These are phyloP conservation scores for Magnusiomyces magnusii DNA, from an alignment of 1,139 yeast species.

Conservation along the genomic window DNA sequence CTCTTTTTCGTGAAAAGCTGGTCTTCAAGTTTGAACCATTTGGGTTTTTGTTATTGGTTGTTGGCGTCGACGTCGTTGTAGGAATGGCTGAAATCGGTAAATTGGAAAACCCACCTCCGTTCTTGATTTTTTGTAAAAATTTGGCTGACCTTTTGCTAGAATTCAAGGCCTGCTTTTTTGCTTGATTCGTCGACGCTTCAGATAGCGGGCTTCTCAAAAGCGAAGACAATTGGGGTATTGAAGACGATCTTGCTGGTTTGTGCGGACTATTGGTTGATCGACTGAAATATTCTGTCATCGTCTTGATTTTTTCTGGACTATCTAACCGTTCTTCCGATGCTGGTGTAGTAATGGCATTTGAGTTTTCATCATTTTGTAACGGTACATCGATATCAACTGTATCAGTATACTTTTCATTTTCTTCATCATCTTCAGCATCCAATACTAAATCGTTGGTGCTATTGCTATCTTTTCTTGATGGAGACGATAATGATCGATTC, in stretches of 20 bases:
- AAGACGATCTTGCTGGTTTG: neutral
- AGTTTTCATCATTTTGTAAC: neutral
- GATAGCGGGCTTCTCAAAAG: neutral
- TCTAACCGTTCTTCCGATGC: neutral
- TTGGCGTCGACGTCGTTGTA: neutral
- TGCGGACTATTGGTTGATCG: neutral
- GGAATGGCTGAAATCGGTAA: neutral
- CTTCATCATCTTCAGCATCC: neutral
- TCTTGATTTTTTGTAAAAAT: neutral
- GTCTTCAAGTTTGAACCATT: too few species aligned
- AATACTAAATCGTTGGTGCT: neutral
- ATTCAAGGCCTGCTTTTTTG: neutral
- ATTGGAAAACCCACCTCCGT: neutral
- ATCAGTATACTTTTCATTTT: neutral
- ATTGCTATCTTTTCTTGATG: neutral
- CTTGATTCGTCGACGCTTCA: neutral
- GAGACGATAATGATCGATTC: neutral
- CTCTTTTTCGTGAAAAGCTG: too few species aligned
- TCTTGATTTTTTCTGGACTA: neutral
- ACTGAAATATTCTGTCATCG: neutral
- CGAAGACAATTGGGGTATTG: neutral
- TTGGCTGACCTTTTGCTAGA: neutral
- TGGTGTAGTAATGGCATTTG: neutral
- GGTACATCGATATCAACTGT: neutral
- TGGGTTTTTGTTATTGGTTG: too few species aligned